Evolutionary conservation across 192 early-diverging fungal genomes (phyloP).

Genomic region (Podochytrium sp.): DNA sequence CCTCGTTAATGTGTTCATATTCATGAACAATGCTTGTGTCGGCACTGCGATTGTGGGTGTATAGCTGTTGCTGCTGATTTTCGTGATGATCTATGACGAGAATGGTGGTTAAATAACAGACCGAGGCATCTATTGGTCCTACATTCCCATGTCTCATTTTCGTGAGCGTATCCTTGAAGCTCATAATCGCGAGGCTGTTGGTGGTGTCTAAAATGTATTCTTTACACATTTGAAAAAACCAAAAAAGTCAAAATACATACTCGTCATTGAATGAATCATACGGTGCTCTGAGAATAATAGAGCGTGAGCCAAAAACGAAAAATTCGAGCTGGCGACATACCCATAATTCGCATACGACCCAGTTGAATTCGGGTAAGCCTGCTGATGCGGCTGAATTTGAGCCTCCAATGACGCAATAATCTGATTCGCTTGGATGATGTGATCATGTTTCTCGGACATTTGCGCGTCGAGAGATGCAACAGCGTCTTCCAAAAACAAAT

Average conservation of each 20-base stretch:
- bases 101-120: too few species aligned
- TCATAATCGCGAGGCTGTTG: background rate
- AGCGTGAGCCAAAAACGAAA: background rate
- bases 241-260: background rate
- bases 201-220: background rate
- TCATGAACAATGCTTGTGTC: background rate
- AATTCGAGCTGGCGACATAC: background rate
- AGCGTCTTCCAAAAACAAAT: background rate
- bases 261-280: background rate
- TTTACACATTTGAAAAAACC: background rate
- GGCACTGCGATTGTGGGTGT: background rate
- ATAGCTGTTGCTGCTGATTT: background rate
- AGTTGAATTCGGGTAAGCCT: background rate
- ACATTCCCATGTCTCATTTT: background rate
- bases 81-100: background rate
- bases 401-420: conserved; percentile 8
- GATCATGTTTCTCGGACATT: conserved; percentile 22
- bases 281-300: background rate
- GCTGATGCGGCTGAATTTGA: background rate
- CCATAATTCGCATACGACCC: background rate
- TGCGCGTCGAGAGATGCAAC: conserved; percentile 11
- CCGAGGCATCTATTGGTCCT: too few species aligned
- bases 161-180: background rate
- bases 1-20: background rate
- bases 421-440: conserved; percentile 11